Conservation (phyloP, 108 stramenopile genomes). For the Skeletonema marinoi region DNA sequence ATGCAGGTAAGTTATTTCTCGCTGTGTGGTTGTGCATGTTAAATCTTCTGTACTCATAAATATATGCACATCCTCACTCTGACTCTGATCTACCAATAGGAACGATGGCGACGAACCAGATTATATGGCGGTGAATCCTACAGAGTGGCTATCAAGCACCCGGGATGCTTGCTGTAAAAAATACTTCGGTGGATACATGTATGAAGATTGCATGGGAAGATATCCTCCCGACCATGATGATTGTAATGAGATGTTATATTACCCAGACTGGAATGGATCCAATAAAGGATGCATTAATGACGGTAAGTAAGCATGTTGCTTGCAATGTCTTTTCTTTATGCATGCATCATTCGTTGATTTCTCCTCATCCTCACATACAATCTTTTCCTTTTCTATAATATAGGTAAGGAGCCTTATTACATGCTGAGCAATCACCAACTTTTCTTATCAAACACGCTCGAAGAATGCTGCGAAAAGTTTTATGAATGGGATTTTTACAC, state of each 20-base stretch:
- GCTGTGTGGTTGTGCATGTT: too few relatives aligned
- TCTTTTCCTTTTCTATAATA: too few relatives aligned
- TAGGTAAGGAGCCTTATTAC: too few relatives aligned
- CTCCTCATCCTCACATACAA: not conserved
- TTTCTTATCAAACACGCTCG: too few relatives aligned
- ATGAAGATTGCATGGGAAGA: constrained; percentile 1
- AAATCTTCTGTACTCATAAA: too few relatives aligned
- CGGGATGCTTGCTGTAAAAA: not conserved
- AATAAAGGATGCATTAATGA: constrained; percentile 2
- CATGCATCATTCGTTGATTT: not conserved
- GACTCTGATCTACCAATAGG: too few relatives aligned
- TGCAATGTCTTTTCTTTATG: not conserved
- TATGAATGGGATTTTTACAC: too few relatives aligned
- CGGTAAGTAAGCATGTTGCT: not conserved
- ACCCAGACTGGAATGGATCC: not conserved
- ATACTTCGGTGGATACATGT: not conserved
- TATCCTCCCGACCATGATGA: not conserved
- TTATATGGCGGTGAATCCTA: not conserved
- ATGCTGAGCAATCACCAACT: too few relatives aligned
- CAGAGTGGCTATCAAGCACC: not conserved
- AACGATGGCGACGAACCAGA: not conserved
- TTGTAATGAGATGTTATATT: not conserved
- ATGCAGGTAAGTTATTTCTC: not conserved
- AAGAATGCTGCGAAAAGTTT: too few relatives aligned
- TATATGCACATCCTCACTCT: too few relatives aligned